Base-by-base conservation (phyloP, 2,329 filamentous ascomycete genomes). In the Aspergillus sp. region DNA sequence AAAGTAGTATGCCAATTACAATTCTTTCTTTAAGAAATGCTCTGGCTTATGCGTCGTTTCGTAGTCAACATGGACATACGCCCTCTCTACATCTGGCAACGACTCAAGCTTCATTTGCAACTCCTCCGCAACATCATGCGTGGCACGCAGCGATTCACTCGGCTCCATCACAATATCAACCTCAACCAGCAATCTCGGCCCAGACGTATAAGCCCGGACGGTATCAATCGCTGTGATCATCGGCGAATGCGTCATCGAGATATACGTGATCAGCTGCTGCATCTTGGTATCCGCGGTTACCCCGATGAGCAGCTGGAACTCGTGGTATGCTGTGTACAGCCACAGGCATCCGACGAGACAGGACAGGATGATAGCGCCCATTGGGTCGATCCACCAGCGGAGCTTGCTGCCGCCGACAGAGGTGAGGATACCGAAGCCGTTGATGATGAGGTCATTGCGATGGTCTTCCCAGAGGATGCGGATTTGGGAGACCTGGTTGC, bases 31-130 rank as follows among this genome's bases (percentile, higher is more conserved):
- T 64, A 81, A 66, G 53, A 79, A 83, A 65, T 85, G 90, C 74
- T 96, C 90, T 0, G 91, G 91, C 68, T 93, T 90, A 69, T 97
- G 93, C 15, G 86, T 90, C 3, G 90, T 96, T 74, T 97, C 93
- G 60, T 94, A 97, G 68, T 98, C 93, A 15, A 96, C 90, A 67
- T 98, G 93, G 17, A 97, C 93, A 65, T 96, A 97, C 0, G 90
- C 90, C 50, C 93, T 76, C 77, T 97, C 93, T 7, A 97, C 84
- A 64, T 95, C 85, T 0, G 93, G 91, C 53, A 98, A 70, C 48
- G 84, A 87, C 77, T 98, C 93, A 2, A 97, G 76, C 74, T 97
- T 97, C 53, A 86, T 86, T 75, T 98, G 93, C 59, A 98, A 76
- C 60, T 86, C 90, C 70, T 98, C 93, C 0, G 93, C 91, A 10